Evolutionary conservation across 208 protist species (phyloP).

Genomic region (Kentomonas sorsogonicus): DNA sequence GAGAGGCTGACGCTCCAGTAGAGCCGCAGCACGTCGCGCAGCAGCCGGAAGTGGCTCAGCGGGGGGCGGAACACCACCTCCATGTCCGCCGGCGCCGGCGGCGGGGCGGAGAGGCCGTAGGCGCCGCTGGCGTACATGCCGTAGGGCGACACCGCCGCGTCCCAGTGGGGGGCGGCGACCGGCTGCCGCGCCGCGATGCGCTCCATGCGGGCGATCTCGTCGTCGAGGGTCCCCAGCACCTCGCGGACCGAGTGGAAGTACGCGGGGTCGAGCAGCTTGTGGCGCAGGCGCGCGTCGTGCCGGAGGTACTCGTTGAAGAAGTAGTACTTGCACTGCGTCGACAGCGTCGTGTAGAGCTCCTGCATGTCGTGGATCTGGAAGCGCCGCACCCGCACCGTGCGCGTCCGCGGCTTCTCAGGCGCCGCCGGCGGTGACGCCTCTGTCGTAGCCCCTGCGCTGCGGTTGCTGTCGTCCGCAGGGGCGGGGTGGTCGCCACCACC

Average conservation of each 20-base stretch:
- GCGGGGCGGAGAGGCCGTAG: slow-evolving; percentile 6
- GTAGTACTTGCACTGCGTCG: slow-evolving; percentile 48
- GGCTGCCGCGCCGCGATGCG: slow-evolving; percentile 17
- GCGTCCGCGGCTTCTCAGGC: slow-evolving; percentile 13
- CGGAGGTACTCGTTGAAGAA: slow-evolving; percentile 58
- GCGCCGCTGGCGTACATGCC: slow-evolving; percentile 22
- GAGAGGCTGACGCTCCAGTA: slow-evolving; percentile 62
- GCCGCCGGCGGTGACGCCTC: not conserved
- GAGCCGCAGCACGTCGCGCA: slow-evolving; percentile 45
- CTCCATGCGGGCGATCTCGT: slow-evolving; percentile 51
- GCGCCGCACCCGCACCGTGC: slow-evolving; percentile 46
- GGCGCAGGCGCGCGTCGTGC: slow-evolving; percentile 51
- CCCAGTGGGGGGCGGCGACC: slow-evolving; percentile 3
- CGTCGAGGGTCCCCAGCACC: slow-evolving; percentile 39
- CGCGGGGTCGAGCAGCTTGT: slow-evolving; percentile 41
- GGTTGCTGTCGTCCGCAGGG: not conserved
- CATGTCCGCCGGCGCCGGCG: slow-evolving; percentile 14
- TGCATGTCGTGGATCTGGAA: slow-evolving; percentile 70
- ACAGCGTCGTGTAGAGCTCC: slow-evolving; percentile 48
- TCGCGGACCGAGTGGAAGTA: slow-evolving; percentile 54
- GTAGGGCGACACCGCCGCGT: slow-evolving; percentile 20
- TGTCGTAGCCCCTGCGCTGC: not conserved
- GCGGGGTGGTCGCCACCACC: not conserved
- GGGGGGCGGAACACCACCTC: slow-evolving; percentile 69
- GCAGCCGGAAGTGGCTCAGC: slow-evolving; percentile 54